Evolutionary conservation across 2,329 filamentous ascomycete genomes (phyloP).

Genomic region (Chlorencoelia australis): DNA sequence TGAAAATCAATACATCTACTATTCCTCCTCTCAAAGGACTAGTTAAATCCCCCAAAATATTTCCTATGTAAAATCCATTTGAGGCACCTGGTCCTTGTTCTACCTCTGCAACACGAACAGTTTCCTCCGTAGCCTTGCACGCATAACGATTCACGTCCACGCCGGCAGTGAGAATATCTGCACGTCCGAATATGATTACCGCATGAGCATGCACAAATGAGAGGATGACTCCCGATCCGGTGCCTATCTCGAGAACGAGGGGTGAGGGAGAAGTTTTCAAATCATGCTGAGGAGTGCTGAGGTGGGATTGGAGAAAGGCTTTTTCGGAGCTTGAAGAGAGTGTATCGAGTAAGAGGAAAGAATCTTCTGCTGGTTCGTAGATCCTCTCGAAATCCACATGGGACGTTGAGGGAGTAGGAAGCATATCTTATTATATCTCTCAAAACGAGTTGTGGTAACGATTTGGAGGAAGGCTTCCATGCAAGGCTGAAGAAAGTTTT

Average conservation of each 20-base stretch:
- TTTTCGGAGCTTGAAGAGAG: conserved; percentile 49
- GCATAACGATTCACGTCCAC: conserved; percentile 82
- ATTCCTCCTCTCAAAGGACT: conserved; percentile 44
- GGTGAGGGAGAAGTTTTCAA: conserved; percentile 34
- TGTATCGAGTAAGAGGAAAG: conserved; percentile 86
- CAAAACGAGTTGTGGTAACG: background rate
- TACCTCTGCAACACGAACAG: conserved; percentile 43
- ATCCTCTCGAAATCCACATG: conserved; percentile 83
- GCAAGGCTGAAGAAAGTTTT: conserved; percentile 7
- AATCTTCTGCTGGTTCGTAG: conserved; percentile 95
- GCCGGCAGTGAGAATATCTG: conserved; percentile 60
- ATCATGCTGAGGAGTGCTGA: conserved; percentile 7
- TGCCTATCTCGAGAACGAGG: conserved; percentile 75
- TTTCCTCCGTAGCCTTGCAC: conserved; percentile 63
- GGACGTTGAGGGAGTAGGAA: conserved; percentile 86
- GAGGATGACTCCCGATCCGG: conserved; percentile 88
- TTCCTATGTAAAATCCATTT: conserved; percentile 49
- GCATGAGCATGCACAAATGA: conserved; percentile 77
- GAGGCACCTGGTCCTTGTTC: conserved; percentile 28
- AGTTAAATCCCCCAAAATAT: conserved; percentile 61
- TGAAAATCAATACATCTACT: conserved; percentile 87
- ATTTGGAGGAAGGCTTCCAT: conserved; percentile 1
- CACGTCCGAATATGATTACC: conserved; percentile 58
- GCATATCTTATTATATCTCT: conserved; percentile 43
- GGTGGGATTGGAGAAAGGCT: conserved; percentile 17